Conservation (phyloP, 2,329 filamentous ascomycete species). For the Chaetoscypha palmicola region DNA sequence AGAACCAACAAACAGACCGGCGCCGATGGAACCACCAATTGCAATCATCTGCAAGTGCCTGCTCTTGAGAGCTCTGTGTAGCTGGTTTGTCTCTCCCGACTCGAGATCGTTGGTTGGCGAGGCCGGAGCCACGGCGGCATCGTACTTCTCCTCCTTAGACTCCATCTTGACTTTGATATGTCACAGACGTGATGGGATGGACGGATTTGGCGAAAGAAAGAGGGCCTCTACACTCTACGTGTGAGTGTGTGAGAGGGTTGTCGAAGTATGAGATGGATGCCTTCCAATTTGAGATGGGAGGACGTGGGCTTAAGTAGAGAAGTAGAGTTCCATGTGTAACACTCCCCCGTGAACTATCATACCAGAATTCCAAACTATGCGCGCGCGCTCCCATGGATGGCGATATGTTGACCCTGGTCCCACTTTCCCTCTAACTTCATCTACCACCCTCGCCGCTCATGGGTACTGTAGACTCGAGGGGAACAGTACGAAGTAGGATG, state of each 20-base stretch:
- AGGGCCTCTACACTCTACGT: constrained; percentile 13
- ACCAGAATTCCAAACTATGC: too few relatives aligned
- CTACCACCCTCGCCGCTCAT: neutral
- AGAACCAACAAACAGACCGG: constrained; percentile 43
- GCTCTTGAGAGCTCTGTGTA: constrained; percentile 36
- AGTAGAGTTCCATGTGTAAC: too few relatives aligned
- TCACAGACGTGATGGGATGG: neutral
- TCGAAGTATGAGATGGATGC: neutral
- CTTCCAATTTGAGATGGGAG: neutral
- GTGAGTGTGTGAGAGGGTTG: constrained; percentile 5
- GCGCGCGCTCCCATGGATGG: too few relatives aligned
- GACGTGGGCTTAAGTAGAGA: neutral
- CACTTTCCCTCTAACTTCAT: neutral
- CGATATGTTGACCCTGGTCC: too few relatives aligned
- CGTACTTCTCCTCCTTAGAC: constrained; percentile 15
- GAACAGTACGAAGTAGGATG: too few relatives aligned
- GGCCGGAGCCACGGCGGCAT: neutral
- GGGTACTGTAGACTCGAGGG: too few relatives aligned
- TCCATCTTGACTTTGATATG: constrained; percentile 7
- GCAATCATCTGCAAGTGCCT: constrained; percentile 47
- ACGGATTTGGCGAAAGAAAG: constrained; percentile 1
- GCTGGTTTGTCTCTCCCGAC: constrained; percentile 26
- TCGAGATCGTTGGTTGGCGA: constrained; percentile 17
- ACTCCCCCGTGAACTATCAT: too few relatives aligned
- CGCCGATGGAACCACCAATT: constrained; percentile 44